Conservation (phyloP, 1,139 yeast species). For the Suhomyces bokatorum region DNA sequence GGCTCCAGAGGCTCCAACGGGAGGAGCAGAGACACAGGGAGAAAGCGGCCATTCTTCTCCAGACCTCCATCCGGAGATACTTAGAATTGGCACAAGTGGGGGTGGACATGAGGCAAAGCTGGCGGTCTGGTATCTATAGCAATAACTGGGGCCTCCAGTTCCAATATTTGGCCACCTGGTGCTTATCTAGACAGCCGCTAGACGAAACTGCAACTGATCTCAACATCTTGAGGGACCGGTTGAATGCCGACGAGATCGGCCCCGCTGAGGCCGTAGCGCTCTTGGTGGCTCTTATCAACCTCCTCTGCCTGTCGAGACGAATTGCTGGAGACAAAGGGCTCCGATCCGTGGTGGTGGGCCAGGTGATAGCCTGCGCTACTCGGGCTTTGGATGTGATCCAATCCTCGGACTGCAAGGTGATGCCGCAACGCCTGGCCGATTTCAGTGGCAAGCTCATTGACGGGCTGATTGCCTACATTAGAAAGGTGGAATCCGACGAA, state of each 20-base stretch:
- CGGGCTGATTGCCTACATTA: constrained; percentile 3
- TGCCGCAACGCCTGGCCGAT: no score
- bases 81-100: constrained; percentile 27
- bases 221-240: not conserved
- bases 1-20: constrained; percentile 64
- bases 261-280: not conserved
- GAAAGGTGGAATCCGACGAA: not conserved
- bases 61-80: constrained; percentile 43
- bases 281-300: not conserved
- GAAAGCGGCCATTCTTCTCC: constrained; percentile 52
- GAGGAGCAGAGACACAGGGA: constrained; percentile 54
- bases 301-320: not conserved
- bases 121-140: constrained; percentile 1
- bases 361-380: not conserved
- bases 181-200: constrained; percentile 7
- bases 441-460: not conserved
- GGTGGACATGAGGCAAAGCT: constrained; percentile 10
- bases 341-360: not conserved
- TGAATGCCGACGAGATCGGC: not conserved
- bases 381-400: constrained; percentile 1
- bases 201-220: constrained; percentile 5
- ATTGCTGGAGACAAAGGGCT: not conserved
- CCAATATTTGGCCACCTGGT: constrained; percentile 22
- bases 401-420: not conserved
- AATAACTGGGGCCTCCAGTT: constrained; percentile 19